Percentiles rank a stretch among this genome's conserved stretches.
Evolutionary conservation across 2,329 filamentous ascomycete genomes (phyloP).

Genomic region (Zarea fungicola): DNA sequence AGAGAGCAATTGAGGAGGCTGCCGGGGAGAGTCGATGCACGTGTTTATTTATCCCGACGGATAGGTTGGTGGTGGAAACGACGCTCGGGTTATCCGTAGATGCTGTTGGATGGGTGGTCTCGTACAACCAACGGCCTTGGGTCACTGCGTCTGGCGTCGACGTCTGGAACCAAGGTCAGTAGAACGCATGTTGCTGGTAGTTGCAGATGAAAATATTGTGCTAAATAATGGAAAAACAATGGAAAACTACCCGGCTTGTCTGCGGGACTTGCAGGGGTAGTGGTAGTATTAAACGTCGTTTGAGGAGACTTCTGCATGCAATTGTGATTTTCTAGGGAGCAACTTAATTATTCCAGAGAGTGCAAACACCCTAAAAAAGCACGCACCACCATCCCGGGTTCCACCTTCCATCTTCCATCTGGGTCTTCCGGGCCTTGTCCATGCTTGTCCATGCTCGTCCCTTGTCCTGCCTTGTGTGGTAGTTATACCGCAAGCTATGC

Average conservation of each 20-base stretch:
- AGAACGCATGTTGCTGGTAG: neutral
- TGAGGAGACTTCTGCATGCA: neutral
- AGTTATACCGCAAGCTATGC: too few relatives aligned
- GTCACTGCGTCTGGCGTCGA: too few relatives aligned
- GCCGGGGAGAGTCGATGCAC: too few relatives aligned
- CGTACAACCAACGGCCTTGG: conserved; percentile 1
- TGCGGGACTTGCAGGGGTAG: neutral
- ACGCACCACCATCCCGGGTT: conserved; percentile 6
- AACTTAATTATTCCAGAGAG: neutral
- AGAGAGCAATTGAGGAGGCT: too few relatives aligned
- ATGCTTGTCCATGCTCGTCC: too few relatives aligned
- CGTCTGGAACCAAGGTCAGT: neutral
- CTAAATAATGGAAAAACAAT: neutral
- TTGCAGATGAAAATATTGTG: too few relatives aligned
- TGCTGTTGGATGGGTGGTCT: neutral
- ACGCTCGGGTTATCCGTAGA: too few relatives aligned
- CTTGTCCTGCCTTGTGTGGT: too few relatives aligned
- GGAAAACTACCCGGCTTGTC: neutral
- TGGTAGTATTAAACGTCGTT: too few relatives aligned
- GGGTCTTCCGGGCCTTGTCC: too few relatives aligned
- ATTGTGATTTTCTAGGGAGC: neutral
- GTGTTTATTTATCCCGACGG: too few relatives aligned
- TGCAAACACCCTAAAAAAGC: conserved; percentile 4
- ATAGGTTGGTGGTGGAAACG: too few relatives aligned
- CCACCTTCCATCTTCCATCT: conserved; percentile 10